A percentile compares a stretch with the other conserved stretches of the same genome.
These are phyloP conservation scores for Athelia sp. DNA, from an alignment of 1,284 basidiomycete genomes.

Conservation along the genomic window DNA sequence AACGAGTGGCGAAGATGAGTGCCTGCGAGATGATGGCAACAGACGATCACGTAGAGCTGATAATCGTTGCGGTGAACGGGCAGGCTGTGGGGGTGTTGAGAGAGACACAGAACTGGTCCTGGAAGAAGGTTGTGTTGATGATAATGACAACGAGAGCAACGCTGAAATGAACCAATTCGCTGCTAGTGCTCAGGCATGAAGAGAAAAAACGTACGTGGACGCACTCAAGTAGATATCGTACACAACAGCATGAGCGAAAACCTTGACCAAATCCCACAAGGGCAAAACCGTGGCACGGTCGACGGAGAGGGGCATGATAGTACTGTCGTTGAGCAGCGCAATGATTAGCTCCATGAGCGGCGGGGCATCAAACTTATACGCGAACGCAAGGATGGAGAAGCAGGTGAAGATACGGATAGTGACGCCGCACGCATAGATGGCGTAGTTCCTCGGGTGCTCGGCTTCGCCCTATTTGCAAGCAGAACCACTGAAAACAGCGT, in stretches of 20 bases:
- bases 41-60: constrained; percentile 76
- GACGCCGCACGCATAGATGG: constrained; percentile 88
- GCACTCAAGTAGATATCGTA: constrained; percentile 92
- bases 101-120: constrained; percentile 76
- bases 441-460: constrained; percentile 95
- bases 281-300: constrained; percentile 97
- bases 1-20: constrained; percentile 94
- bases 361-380: constrained; percentile 97
- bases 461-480: constrained; percentile 98
- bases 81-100: constrained; percentile 35
- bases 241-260: constrained; percentile 92
- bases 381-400: constrained; percentile 93
- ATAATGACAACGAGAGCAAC: constrained; percentile 82
- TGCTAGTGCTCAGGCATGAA: not conserved
- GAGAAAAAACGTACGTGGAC: constrained; percentile 63
- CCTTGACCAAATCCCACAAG: constrained; percentile 94
- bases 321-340: constrained; percentile 95
- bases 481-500: constrained; percentile 59
- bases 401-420: constrained; percentile 98
- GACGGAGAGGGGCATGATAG: constrained; percentile 97
- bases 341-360: constrained; percentile 99
- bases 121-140: constrained; percentile 88
- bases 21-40: constrained; percentile 99
- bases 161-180: constrained; percentile 31
- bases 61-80: constrained; percentile 67